A percentile compares a stretch with the other conserved stretches of the same genome.
Conservation (phyloP, 1,139 yeast genomes). For the Blastobotrys apis region DNA sequence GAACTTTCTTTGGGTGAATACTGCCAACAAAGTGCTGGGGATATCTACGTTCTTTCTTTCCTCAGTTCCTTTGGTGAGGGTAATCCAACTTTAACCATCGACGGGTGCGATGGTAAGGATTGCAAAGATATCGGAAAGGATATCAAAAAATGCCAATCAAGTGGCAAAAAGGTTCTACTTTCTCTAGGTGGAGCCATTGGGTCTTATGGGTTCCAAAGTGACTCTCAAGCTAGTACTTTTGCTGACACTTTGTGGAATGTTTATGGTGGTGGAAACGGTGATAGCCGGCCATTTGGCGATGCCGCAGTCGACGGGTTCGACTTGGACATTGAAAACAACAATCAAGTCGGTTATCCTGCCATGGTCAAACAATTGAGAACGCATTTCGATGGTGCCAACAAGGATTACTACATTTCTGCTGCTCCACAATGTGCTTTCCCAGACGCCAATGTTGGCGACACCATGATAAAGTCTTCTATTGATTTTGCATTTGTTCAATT, state of each 20-base stretch:
- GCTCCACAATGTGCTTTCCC: conserved; percentile 97
- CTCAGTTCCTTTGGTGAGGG: conserved; percentile 48
- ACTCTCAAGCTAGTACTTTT: conserved; percentile 58
- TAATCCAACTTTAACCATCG: conserved; percentile 53
- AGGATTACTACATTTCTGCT: conserved; percentile 72
- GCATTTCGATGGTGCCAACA: conserved; percentile 43
- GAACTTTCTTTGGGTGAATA: conserved; percentile 62
- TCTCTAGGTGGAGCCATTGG: conserved; percentile 86
- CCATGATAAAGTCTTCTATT: conserved; percentile 55
- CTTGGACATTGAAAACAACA: conserved; percentile 60
- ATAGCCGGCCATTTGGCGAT: conserved; percentile 70
- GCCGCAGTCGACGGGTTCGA: conserved; percentile 71
- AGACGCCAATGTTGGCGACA: conserved; percentile 74
- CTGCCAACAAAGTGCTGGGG: conserved; percentile 67
- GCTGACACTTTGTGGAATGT: conserved; percentile 79
- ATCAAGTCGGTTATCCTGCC: conserved; percentile 50
- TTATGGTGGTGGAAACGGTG: conserved; percentile 78
- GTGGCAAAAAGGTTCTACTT: conserved; percentile 67
- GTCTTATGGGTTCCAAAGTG: conserved; percentile 52
- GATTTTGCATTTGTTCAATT: conserved; percentile 91
- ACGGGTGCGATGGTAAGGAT: conserved; percentile 47
- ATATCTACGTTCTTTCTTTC: conserved; percentile 70
- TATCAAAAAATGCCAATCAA: conserved; percentile 65
- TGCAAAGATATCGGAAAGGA: conserved; percentile 52
- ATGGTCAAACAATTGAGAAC: conserved; percentile 52